Conservation (phyloP, 108 stramenopile species). For the Pseudonitzschia pungens region DNA sequence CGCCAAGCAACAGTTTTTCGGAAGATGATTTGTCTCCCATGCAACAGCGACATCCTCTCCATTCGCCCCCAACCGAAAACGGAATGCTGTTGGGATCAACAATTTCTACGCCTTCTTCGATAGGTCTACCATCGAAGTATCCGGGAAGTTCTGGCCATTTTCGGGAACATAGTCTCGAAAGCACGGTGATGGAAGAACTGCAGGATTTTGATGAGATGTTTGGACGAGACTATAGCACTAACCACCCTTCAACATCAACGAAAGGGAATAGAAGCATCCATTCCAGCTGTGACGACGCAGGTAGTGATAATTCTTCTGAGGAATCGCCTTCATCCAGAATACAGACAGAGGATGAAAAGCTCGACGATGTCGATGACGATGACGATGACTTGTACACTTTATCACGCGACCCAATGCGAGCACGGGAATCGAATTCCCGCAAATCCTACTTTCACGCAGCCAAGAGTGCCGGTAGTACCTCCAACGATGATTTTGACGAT, state of each 20-base stretch:
- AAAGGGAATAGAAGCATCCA: not conserved
- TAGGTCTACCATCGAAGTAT: slow-evolving; percentile 11
- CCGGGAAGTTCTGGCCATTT: slow-evolving; percentile 3
- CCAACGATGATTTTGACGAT: not conserved
- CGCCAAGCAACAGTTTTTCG: not conserved
- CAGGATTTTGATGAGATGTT: slow-evolving; percentile 25
- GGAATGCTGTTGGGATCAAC: not conserved
- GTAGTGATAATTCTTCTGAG: not conserved
- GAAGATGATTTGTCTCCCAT: not conserved
- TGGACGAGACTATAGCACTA: not conserved
- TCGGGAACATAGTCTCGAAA: slow-evolving; percentile 10
- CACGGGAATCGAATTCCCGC: not conserved
- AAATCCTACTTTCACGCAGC: not conserved
- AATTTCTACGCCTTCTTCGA: not conserved
- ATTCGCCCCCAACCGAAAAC: not conserved
- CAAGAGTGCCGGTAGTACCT: not conserved
- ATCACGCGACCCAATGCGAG: slow-evolving; percentile 1
- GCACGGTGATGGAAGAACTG: slow-evolving; percentile 22
- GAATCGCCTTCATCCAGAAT: not conserved
- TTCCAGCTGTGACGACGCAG: not conserved
- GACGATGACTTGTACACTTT: slow-evolving; percentile 2
- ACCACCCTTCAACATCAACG: not conserved
- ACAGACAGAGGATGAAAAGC: not conserved
- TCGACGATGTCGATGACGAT: not conserved
- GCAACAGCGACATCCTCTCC: not conserved